A percentile compares a stretch with the other conserved stretches of the same genome.
Evolutionary conservation across 208 protist genomes (phyloP).

Genomic region (Trypanosoma cruzi): DNA sequence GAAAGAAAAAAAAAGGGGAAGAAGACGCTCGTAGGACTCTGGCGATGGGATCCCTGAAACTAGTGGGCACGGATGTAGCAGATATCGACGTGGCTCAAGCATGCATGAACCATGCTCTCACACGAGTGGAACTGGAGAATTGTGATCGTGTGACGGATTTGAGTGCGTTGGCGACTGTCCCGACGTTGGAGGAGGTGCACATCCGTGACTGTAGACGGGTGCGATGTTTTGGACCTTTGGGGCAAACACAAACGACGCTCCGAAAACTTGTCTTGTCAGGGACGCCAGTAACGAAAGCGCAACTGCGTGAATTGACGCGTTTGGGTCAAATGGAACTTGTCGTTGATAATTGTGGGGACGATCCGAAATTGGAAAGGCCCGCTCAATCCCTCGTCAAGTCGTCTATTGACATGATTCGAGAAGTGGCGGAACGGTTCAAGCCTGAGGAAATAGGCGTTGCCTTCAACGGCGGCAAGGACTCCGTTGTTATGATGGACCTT

Average conservation of each 20-base stretch:
- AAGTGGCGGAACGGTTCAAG: constrained; percentile 35
- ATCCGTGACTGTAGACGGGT: constrained; percentile 18
- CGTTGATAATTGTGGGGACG: neutral
- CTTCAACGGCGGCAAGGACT: constrained; percentile 94
- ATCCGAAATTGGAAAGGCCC: neutral
- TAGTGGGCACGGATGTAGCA: constrained; percentile 14
- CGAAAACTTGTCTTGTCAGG: constrained; percentile 14
- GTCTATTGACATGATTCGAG: constrained; percentile 46
- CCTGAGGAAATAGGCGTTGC: constrained; percentile 72
- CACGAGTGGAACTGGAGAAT: constrained; percentile 8
- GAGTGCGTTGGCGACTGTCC: constrained; percentile 10
- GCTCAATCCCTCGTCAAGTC: constrained; percentile 19
- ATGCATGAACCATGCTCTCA: neutral
- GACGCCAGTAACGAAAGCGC: constrained; percentile 19
- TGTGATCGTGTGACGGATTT: constrained; percentile 26
- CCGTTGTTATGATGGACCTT: constrained; percentile 86
- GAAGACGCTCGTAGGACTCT: neutral
- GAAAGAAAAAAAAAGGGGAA: too few species aligned
- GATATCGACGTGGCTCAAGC: constrained; percentile 4
- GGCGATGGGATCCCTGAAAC: neutral
- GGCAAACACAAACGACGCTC: constrained; percentile 3
- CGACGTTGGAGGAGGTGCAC: constrained; percentile 15
- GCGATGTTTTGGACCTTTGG: constrained; percentile 21
- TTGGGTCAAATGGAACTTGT: constrained; percentile 1
- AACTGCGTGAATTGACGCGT: constrained; percentile 1